These are phyloP conservation scores for Zizania palustris DNA, from an alignment of 202 grass and related monocot species.

Conservation along the genomic window DNA sequence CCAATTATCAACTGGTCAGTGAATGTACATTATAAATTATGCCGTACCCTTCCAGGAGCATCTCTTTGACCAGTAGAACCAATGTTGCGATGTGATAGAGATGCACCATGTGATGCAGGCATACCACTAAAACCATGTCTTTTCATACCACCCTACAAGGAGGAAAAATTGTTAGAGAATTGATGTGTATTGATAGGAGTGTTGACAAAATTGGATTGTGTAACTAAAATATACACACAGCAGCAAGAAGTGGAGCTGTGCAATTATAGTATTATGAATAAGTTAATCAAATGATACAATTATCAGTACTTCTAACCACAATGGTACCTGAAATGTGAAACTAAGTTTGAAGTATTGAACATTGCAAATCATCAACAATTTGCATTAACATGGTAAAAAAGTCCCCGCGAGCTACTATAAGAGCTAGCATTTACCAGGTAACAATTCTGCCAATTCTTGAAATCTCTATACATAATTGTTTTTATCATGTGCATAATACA, in stretches of 20 bases:
- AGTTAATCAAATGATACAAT: neutral
- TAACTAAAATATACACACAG: neutral
- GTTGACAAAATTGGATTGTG: neutral
- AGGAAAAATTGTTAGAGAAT: conserved; percentile 32
- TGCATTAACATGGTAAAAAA: conserved; percentile 14
- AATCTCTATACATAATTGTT: neutral
- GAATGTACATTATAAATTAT: conserved; percentile 23
- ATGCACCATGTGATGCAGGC: conserved; percentile 96
- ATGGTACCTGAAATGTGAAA: conserved; percentile 1
- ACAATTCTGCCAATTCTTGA: neutral
- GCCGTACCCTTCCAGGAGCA: conserved; percentile 89
- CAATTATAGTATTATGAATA: conserved; percentile 17
- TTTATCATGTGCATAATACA: neutral
- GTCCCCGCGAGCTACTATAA: neutral
- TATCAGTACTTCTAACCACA: neutral
- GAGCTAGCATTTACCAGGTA: conserved; percentile 23
- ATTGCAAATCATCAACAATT: neutral
- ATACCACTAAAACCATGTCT: conserved; percentile 67
- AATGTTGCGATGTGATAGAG: conserved; percentile 88
- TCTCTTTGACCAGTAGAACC: conserved; percentile 99
- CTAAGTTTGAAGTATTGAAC: conserved; percentile 8
- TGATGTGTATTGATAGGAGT: conserved; percentile 2
- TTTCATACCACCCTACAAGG: conserved; percentile 96
- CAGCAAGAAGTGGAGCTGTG: conserved; percentile 3
- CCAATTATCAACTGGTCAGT: conserved; percentile 22